Conservation (phyloP, 345 rosid genomes). For the Corchorus capsularis region DNA sequence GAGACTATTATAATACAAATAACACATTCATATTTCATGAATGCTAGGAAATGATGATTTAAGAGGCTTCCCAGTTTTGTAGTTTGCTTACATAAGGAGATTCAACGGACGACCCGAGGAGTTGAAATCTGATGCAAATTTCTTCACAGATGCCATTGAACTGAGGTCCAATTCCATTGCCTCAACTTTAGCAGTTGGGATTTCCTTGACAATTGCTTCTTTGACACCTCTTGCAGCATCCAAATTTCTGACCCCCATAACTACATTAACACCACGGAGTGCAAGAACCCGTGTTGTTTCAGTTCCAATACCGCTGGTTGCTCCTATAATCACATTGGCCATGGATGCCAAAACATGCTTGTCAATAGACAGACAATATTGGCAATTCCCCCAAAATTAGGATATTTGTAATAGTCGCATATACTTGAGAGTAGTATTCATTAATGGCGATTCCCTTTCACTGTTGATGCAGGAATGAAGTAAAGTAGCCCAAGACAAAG, state of each 20-base stretch:
- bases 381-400: not conserved
- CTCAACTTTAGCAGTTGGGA: constrained; percentile 61
- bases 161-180: constrained; percentile 80
- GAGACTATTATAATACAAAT: too few relatives aligned
- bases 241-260: constrained; percentile 70
- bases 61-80: not conserved
- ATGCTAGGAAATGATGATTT: not conserved
- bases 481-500: not conserved
- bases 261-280: constrained; percentile 66
- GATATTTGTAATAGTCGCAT: too few relatives aligned
- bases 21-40: too few relatives aligned
- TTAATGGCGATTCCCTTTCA: not conserved
- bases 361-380: not conserved
- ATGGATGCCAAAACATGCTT: not conserved
- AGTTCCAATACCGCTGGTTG: constrained; percentile 74
- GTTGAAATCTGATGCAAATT: constrained; percentile 49
- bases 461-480: not conserved
- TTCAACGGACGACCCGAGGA: constrained; percentile 49
- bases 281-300: constrained; percentile 83
- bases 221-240: constrained; percentile 55
- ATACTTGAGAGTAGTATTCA: too few relatives aligned
- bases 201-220: constrained; percentile 58
- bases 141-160: constrained; percentile 64
- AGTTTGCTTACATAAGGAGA: constrained; percentile 48
- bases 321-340: constrained; percentile 42